Conservation (phyloP, 2,329 filamentous ascomycete species). For the Beauveria scarabaeidicola region DNA sequence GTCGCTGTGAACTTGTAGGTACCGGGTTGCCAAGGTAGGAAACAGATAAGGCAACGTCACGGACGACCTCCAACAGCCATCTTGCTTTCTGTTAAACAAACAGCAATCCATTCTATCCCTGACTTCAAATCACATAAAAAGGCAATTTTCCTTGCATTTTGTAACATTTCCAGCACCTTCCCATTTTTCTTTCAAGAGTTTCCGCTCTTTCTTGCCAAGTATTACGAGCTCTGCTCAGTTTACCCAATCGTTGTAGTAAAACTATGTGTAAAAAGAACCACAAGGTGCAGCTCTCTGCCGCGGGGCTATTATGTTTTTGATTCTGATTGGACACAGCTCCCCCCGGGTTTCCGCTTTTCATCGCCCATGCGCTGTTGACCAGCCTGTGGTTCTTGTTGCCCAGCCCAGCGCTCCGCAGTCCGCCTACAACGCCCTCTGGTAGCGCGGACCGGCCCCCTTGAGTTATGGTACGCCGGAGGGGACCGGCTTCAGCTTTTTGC, state of each 20-base stretch:
- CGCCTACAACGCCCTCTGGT: background rate
- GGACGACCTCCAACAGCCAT: background rate
- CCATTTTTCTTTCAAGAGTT: background rate
- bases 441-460: background rate
- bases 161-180: no score
- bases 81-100: background rate
- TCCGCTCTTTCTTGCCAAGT: background rate
- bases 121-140: background rate
- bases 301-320: conserved; percentile 10
- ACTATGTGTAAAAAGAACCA: conserved; percentile 12
- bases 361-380: background rate
- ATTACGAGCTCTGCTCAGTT: background rate
- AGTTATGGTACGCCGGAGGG: conserved; percentile 1
- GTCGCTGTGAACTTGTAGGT: background rate
- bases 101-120: background rate
- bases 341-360: background rate
- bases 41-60: background rate
- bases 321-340: background rate
- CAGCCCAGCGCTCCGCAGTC: background rate
- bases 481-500: background rate
- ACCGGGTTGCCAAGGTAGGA: no score
- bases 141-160: background rate
- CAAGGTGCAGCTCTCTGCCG: conserved; percentile 1
- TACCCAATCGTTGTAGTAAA: conserved; percentile 7
- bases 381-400: background rate